Percentiles rank a stretch among this genome's conserved stretches.
Evolutionary conservation across 2,329 filamentous ascomycete genomes (phyloP).

Genomic region (Xylaria sp.): DNA sequence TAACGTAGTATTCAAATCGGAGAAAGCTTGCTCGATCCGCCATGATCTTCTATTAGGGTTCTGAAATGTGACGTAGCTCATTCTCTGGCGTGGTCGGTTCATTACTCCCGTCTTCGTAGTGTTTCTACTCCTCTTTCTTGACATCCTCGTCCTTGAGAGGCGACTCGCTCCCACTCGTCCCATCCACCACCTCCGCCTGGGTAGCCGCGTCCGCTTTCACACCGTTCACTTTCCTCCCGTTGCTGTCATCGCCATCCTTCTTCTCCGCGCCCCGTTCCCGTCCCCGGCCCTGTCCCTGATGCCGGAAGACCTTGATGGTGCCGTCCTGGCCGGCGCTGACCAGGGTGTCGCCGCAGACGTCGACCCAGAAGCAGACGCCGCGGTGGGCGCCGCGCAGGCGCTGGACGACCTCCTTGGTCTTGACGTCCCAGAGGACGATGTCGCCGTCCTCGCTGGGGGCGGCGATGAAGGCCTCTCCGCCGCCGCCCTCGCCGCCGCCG

Average conservation of each 20-base stretch:
- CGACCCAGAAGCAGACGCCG: slow-evolving; percentile 68
- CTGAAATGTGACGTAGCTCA: too few relatives aligned
- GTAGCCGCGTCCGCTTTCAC: slow-evolving; percentile 19
- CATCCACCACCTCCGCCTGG: slow-evolving; percentile 30
- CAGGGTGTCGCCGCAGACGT: slow-evolving; percentile 59
- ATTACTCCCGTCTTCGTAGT: neutral
- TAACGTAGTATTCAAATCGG: too few relatives aligned
- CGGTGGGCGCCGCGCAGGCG: slow-evolving; percentile 54
- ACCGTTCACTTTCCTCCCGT: slow-evolving; percentile 1
- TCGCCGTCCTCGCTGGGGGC: slow-evolving; percentile 87
- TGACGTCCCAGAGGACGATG: slow-evolving; percentile 88
- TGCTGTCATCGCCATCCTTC: neutral
- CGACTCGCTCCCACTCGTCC: slow-evolving; percentile 58
- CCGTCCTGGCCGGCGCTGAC: slow-evolving; percentile 61
- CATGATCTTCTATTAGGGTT: too few relatives aligned
- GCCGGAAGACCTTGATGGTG: slow-evolving; percentile 53
- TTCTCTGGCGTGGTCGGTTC: too few relatives aligned
- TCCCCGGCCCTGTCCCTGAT: slow-evolving; percentile 25
- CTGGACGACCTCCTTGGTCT: slow-evolving; percentile 81
- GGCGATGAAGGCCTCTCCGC: slow-evolving; percentile 63
- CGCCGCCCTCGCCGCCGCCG: slow-evolving; percentile 32
- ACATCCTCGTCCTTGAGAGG: slow-evolving; percentile 44
- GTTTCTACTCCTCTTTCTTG: slow-evolving; percentile 39
- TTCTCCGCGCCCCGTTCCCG: slow-evolving; percentile 5
- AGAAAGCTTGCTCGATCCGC: too few relatives aligned